These are phyloP conservation scores for Lycium barbarum DNA, from an alignment of 257 asterid species.

Conservation along the genomic window DNA sequence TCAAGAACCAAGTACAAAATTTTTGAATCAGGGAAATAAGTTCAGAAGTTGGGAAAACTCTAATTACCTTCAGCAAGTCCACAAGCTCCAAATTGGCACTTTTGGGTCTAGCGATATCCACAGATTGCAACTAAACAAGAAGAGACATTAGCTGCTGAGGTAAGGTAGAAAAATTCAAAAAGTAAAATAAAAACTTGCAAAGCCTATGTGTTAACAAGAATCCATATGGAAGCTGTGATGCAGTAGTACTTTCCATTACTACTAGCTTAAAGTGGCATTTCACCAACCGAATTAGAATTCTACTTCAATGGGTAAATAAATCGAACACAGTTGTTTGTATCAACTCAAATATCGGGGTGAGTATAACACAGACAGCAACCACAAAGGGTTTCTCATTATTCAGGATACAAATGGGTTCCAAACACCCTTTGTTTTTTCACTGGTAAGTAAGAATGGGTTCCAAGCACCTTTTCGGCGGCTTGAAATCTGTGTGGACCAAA, in stretches of 20 bases:
- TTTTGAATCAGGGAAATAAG: conserved; percentile 26
- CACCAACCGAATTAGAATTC: neutral
- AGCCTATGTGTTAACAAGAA: conserved; percentile 12
- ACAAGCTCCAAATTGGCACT: conserved; percentile 66
- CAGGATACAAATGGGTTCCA: conserved; percentile 10
- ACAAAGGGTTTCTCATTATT: neutral
- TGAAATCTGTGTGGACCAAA: neutral
- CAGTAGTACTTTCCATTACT: neutral
- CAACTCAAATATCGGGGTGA: conserved; percentile 26
- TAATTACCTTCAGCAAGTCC: conserved; percentile 79
- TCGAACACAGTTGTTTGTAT: conserved; percentile 24
- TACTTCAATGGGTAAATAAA: conserved; percentile 30
- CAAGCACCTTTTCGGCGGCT: neutral
- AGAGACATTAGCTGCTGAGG: conserved; percentile 34
- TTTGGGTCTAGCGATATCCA: conserved; percentile 64
- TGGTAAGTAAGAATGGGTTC: neutral
- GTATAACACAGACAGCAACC: neutral
- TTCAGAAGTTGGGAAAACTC: conserved; percentile 26
- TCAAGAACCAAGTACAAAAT: conserved; percentile 29
- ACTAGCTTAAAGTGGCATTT: neutral
- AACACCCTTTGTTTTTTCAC: neutral
- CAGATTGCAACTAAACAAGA: conserved; percentile 67
- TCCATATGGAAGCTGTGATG: neutral
- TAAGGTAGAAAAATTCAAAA: neutral
- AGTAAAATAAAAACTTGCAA: conserved; percentile 22